Conservation (phyloP, 768 basidiomycete genomes). For the Neoboletus subvelutipes region DNA sequence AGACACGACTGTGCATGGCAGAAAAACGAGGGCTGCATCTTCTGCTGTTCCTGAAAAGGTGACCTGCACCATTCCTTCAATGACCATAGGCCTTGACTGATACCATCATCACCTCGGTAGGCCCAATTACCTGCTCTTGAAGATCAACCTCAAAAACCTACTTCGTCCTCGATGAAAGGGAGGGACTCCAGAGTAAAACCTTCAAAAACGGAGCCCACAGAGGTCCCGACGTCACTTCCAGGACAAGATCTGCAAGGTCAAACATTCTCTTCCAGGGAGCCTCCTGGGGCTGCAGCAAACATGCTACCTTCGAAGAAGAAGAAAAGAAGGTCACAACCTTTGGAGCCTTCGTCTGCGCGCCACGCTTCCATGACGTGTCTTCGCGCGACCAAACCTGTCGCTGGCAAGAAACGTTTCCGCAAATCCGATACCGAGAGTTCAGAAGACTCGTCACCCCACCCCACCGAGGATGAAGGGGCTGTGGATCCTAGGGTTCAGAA, state of each 20-base stretch:
- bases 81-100: neutral
- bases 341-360: slow-evolving; percentile 4
- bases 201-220: slow-evolving; percentile 29
- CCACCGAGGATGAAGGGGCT: slow-evolving; percentile 32
- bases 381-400: slow-evolving; percentile 7
- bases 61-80: neutral
- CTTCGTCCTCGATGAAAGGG: slow-evolving; percentile 8
- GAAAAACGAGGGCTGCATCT: slow-evolving; percentile 3
- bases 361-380: slow-evolving; percentile 1
- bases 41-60: slow-evolving; percentile 19
- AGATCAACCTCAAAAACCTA: slow-evolving; percentile 10
- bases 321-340: neutral
- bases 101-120: slow-evolving; percentile 2
- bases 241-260: slow-evolving; percentile 43
- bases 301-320: slow-evolving; percentile 9
- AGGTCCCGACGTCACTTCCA: slow-evolving; percentile 61
- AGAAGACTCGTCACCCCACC: slow-evolving; percentile 11
- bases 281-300: slow-evolving; percentile 4
- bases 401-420: slow-evolving; percentile 22
- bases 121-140: neutral
- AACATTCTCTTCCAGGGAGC: slow-evolving; percentile 6
- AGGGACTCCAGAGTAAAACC: slow-evolving; percentile 11
- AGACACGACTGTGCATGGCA: slow-evolving; percentile 3
- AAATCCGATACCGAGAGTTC: slow-evolving; percentile 29
- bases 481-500: slow-evolving; percentile 19